Evolutionary conservation across 495 filamentous ascomycete species (phyloP).

Genomic region (Aspergillus carlsbadensis): DNA sequence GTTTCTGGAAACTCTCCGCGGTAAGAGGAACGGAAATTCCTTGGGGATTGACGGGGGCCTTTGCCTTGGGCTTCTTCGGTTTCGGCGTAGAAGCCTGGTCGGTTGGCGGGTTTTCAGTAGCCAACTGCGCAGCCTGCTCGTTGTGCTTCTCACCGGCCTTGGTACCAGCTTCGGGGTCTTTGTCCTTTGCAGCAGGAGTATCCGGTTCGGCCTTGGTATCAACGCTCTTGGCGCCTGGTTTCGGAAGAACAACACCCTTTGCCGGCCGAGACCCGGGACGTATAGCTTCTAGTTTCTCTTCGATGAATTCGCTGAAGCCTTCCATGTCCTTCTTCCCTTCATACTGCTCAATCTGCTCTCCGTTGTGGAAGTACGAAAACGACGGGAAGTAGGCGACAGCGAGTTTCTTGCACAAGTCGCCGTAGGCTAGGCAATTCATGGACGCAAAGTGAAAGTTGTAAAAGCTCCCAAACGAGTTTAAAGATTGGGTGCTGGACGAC

Average conservation of each 20-base stretch:
- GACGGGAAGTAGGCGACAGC: conserved; percentile 67
- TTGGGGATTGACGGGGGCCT: conserved; percentile 63
- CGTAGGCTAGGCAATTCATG: conserved; percentile 80
- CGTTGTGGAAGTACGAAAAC: conserved; percentile 81
- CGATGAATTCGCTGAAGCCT: conserved; percentile 64
- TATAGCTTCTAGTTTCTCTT: conserved; percentile 72
- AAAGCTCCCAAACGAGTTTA: conserved; percentile 65
- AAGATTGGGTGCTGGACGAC: conserved; percentile 44
- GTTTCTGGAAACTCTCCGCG: conserved; percentile 80
- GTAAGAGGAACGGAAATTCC: conserved; percentile 74
- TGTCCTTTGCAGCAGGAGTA: conserved; percentile 46
- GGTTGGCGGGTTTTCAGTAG: conserved; percentile 27
- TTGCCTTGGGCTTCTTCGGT: conserved; percentile 35
- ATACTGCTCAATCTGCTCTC: conserved; percentile 59
- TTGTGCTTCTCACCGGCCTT: conserved; percentile 48
- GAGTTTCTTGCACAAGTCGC: conserved; percentile 67
- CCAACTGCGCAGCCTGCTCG: conserved; percentile 35
- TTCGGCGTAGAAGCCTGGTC: conserved; percentile 29
- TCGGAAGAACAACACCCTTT: conserved; percentile 59
- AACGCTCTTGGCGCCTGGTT: conserved; percentile 50
- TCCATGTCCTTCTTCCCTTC: conserved; percentile 61
- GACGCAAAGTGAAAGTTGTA: conserved; percentile 89
- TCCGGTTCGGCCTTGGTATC: conserved; percentile 52
- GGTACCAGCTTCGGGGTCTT: conserved; percentile 42
- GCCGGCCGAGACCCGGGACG: conserved; percentile 75